A percentile compares a stretch with the other conserved stretches of the same genome.
phyloP scores from a whole-genome alignment of 164 flowering plant species.

The Cinnamomum micranthum region DNA sequence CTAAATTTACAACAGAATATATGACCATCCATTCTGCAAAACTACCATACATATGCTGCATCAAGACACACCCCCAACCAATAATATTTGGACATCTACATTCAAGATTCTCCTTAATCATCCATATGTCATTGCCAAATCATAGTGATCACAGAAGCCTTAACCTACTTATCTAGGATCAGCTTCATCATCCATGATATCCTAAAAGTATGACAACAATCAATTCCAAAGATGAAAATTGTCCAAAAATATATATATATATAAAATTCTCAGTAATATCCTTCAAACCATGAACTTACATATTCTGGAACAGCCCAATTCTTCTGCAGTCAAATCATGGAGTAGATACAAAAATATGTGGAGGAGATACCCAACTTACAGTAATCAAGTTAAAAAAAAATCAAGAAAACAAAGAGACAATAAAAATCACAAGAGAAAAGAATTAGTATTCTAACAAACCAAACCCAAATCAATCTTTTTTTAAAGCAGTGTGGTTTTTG shows the following conservation, averaged over 20 bases:
- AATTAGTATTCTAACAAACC: too few relatives aligned
- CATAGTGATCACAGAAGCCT: too few relatives aligned
- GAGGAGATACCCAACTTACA: background rate
- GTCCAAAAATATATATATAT: background rate
- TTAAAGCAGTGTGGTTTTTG: too few relatives aligned
- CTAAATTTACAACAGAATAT: too few relatives aligned
- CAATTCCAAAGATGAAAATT: background rate
- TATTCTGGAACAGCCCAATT: background rate
- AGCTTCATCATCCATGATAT: background rate
- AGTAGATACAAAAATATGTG: background rate
- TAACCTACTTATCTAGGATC: too few relatives aligned
- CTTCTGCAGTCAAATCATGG: background rate
- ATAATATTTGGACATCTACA: background rate
- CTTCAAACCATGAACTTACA: background rate
- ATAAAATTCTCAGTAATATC: background rate
- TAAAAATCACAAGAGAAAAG: too few relatives aligned
- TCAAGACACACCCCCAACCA: background rate
- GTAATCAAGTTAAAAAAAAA: too few relatives aligned
- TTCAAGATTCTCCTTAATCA: background rate
- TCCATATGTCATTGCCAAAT: too few relatives aligned
- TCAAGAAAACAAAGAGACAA: background rate
- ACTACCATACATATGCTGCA: background rate
- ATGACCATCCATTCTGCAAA: background rate
- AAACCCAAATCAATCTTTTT: too few relatives aligned
- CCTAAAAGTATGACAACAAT: background rate